These are phyloP conservation scores for Pichia sp. DNA, from an alignment of 1,139 yeast species.

Conservation along the genomic window DNA sequence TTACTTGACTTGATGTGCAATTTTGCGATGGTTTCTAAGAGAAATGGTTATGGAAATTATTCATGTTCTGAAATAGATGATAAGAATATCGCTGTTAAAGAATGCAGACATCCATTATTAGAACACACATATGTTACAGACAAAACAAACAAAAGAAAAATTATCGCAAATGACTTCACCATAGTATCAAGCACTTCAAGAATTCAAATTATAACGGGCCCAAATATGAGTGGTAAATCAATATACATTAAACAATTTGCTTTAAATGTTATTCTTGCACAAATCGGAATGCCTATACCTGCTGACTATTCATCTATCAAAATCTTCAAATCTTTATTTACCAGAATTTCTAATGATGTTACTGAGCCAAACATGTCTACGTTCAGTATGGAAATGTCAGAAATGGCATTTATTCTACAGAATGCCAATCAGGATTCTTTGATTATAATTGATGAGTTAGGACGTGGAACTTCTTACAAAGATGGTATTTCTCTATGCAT, in stretches of 20 bases:
- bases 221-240: slow-evolving; percentile 56
- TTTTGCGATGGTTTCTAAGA: slow-evolving; percentile 32
- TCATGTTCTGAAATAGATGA: slow-evolving; percentile 35
- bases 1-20: slow-evolving; percentile 42
- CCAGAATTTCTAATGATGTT: slow-evolving; percentile 46
- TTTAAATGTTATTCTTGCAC: slow-evolving; percentile 45
- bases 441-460: slow-evolving; percentile 50
- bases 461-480: slow-evolving; percentile 44
- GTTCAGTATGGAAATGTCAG: slow-evolving; percentile 50
- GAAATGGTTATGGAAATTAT: slow-evolving; percentile 28
- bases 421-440: slow-evolving; percentile 36
- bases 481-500: slow-evolving; percentile 43
- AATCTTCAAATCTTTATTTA: slow-evolving; percentile 40
- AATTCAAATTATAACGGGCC: slow-evolving; percentile 45
- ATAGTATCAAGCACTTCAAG: slow-evolving; percentile 37
- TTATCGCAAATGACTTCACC: slow-evolving; percentile 40
- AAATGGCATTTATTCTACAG: slow-evolving; percentile 42
- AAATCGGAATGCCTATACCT: slow-evolving; percentile 51
- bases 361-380: slow-evolving; percentile 43
- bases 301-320: slow-evolving; percentile 43
- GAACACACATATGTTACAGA: slow-evolving; percentile 22
- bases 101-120: slow-evolving; percentile 42
- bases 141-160: slow-evolving; percentile 14
- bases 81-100: slow-evolving; percentile 31
- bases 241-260: slow-evolving; percentile 49